Conservation (phyloP, 1,284 basidiomycete genomes). For the Malassezia cuniculi region DNA sequence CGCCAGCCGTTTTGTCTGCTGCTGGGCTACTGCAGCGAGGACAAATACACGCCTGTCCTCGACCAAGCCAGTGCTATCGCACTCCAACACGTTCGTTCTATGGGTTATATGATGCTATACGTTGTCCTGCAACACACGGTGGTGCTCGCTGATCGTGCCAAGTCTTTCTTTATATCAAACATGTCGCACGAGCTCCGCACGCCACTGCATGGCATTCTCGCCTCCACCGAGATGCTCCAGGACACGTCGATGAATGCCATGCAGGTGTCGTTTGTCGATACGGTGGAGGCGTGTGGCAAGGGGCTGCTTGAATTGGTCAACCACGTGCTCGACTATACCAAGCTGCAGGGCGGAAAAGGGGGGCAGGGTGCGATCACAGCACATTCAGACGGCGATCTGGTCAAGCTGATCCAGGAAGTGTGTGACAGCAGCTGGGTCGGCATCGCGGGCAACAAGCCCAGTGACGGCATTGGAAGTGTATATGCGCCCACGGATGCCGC, state of each 20-base stretch:
- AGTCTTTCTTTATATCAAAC: slow-evolving; percentile 77
- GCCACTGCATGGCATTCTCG: slow-evolving; percentile 54
- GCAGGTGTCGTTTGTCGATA: slow-evolving; percentile 75
- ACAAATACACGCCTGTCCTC: slow-evolving; percentile 65
- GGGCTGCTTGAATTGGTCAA: slow-evolving; percentile 59
- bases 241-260: slow-evolving; percentile 69
- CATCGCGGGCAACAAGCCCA: slow-evolving; percentile 55
- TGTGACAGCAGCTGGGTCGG: slow-evolving; percentile 92
- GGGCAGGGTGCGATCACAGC: slow-evolving; percentile 49
- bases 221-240: slow-evolving; percentile 71
- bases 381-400: slow-evolving; percentile 55
- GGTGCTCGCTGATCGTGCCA: slow-evolving; percentile 81
- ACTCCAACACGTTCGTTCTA: slow-evolving; percentile 72
- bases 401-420: slow-evolving; percentile 83
- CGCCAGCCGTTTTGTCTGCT: slow-evolving; percentile 79
- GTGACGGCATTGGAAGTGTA: slow-evolving; percentile 67
- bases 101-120: slow-evolving; percentile 83
- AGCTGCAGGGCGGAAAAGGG: slow-evolving; percentile 63
- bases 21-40: slow-evolving; percentile 69
- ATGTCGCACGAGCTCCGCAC: slow-evolving; percentile 69
- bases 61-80: slow-evolving; percentile 61
- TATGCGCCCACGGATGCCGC: slow-evolving; percentile 77
- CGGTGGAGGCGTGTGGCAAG: slow-evolving; percentile 48
- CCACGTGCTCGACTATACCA: slow-evolving; percentile 91
- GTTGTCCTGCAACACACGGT: slow-evolving; percentile 83